Evolutionary conservation across 257 asterid genomes (phyloP), one percentile per base, ranked within the genome.

Genomic region (Scutellaria minor): DNA sequence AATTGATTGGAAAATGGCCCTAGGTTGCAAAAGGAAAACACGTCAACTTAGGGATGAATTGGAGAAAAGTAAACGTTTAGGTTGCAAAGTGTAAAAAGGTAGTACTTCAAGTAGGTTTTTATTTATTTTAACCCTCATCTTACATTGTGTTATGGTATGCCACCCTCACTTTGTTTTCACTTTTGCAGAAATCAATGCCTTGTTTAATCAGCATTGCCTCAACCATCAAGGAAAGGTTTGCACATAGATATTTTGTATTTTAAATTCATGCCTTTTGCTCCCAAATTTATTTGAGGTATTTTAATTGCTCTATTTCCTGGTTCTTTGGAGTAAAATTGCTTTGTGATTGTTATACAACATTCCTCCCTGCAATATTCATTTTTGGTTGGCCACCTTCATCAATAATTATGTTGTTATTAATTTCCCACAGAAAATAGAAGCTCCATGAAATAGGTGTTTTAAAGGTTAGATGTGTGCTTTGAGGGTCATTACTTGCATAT

Each of bases 221-320:
- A 94, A 91, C 76, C 86, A 88, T 73, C 80, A 71, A n/a, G 98
- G 99, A 83, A 91, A 91, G 99, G 98, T 94, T 55, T 72, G 95
- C 51, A 59, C 74, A 68, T 74, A 13, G 75, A 22, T 54, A 37
- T 60, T 24, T 50, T 22, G 40, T 65, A 8, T 68, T 78, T 78
- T 62, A 12, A 50, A 22, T 62, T 53, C 35, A 12, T 71, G 53
- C 20, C 63, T 2, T 27, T 50, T 24, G 47, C 44, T 41, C 24
- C 47, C 42, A 22, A 31, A n/a, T 72, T 61, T 75, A 11, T 27
- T 14, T 68, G 47, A 31, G 14, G 52, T 68, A 39, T 55, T 51
- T 31, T 27, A n/a, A 54, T n/a, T 64, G 15, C 12, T 8, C 40
- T n/a, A 42, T 45, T n/a, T 61, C 51, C 69, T 62, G 40, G 53